Percentiles rank a stretch among this genome's conserved stretches.
These are phyloP conservation scores for Delitschia confertaspora DNA, from an alignment of 495 filamentous ascomycete species.

Conservation along the genomic window DNA sequence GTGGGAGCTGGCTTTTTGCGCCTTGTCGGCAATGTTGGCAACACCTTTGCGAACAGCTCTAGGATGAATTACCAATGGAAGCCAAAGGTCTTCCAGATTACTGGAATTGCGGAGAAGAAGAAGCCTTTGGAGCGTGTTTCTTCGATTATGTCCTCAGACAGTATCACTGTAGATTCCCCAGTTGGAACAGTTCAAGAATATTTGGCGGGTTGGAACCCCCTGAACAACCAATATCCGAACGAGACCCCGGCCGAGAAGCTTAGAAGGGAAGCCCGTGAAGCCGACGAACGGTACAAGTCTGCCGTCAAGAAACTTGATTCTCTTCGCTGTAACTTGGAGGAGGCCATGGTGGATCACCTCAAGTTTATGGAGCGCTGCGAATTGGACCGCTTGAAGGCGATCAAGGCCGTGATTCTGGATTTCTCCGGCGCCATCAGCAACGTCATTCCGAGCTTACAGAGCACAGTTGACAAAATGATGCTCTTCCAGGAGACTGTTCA, in stretches of 20 bases:
- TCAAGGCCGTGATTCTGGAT: constrained; percentile 94
- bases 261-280: constrained; percentile 78
- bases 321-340: constrained; percentile 86
- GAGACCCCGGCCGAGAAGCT: constrained; percentile 83
- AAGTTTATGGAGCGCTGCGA: constrained; percentile 98
- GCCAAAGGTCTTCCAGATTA: constrained; percentile 76
- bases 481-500: constrained; percentile 97
- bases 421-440: constrained; percentile 98
- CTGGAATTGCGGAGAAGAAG: constrained; percentile 84
- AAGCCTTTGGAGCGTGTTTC: constrained; percentile 58
- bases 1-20: constrained; percentile 79
- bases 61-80: constrained; percentile 97
- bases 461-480: constrained; percentile 96
- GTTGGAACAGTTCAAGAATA: constrained; percentile 78
- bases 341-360: constrained; percentile 83
- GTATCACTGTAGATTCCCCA: constrained; percentile 51
- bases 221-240: constrained; percentile 80
- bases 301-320: constrained; percentile 76
- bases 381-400: constrained; percentile 88
- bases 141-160: constrained; percentile 44
- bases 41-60: constrained; percentile 91
- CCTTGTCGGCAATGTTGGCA: constrained; percentile 88
- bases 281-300: constrained; percentile 88
- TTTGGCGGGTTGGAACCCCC: constrained; percentile 79
- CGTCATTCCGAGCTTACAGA: constrained; percentile 90